Evolutionary conservation across 345 rosid genomes (phyloP), one percentile per base, ranked within the genome.

Genomic region (Clarkia xantiana): DNA sequence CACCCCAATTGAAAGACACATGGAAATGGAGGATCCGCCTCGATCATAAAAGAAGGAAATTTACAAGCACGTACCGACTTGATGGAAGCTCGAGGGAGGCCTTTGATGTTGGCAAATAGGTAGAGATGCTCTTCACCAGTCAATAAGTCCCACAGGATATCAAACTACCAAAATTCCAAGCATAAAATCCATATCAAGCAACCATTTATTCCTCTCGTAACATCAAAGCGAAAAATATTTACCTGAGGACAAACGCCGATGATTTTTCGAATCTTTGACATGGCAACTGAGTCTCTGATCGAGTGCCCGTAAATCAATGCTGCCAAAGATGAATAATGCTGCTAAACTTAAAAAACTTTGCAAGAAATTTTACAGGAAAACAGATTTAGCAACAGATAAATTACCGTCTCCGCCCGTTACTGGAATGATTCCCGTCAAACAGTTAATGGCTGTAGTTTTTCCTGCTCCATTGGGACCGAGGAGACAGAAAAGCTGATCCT

Each of bases 171-270:
- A 60, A 43, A n/a, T 44, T 22, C 18, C 11, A 60, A 45, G 17
- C 12, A 40, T 49, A 62, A 62, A 16, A 52, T 55, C 59, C 54
- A 56, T 0, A 51, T 11, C 20, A n/a, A 18, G 6, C 11, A 53
- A 50, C 52, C 47, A 38, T 57, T 16, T 1, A 14, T 49, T 61
- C 43, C 36, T 40, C 43, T 23, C 11, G 54, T 46, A 46, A 10
- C 40, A 47, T 42, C 34, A 42, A 29, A 42, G 42, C 14, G 40
- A 44, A 25, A 58, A 19, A 56, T 6, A 14, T 34, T 34, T 49
- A 90, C 97, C 94, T 83, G 97, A 48, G 95, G 97, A 72, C 95
- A 90, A 66, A 90, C 91, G 53, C 97, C 97, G 2, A 82, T 82
- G 16, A 78, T 62, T 66, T 67, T 71, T 51, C 72, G 75, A 64